Evolutionary conservation across 2,329 filamentous ascomycete species (phyloP), one percentile per base, ranked within the genome.

Genomic region (Trichophyton benhamiae): DNA sequence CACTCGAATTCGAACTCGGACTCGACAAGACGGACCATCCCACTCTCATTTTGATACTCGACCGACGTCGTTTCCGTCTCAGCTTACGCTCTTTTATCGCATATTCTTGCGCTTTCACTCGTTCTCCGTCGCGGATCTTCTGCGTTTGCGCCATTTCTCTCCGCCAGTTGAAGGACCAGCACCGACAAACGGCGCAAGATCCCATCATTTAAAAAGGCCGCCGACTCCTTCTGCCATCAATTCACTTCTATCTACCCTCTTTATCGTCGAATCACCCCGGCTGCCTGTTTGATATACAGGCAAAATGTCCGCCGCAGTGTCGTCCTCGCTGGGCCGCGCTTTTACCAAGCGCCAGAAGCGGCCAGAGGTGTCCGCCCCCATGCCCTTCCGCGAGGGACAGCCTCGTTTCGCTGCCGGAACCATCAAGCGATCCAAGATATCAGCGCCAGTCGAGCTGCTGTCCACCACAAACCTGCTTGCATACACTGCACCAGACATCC

Each of bases 381-480:
- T 77, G 71, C 74, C 77, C 3, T 73, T 74, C 62, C 73, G 75
- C 49, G 75, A 77, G 63, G 71, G 72, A n/a, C 76, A 76, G 63
- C 68, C 73, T 62, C 75, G 74, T 66, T 77, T 76, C 62, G 70
- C 73, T 36, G 69, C 76, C 7, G 77, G 74, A 33, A 75, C 73
- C 17, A 78, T 79, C 67, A 75, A 77, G 62, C 74, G 77, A 57
- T 74, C 70, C 63, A 74, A 76, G 64, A 99, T 99, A 72, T 99
- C 94, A 0, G 84, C 82, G 2, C 94, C 94, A 0, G 82, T 96
- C 60, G 86, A 91, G 74, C 82, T 99, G 65, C 80, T 96, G 57
- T 95, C 94, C 63, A 96, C 92, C 3, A 97, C 94, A 67, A 99
- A 97, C 75, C 90, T 95, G 83, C 86, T 96, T 60, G 91, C 90